Conservation (phyloP, 2,329 filamentous ascomycete species). For the Colletotrichum sp. region DNA sequence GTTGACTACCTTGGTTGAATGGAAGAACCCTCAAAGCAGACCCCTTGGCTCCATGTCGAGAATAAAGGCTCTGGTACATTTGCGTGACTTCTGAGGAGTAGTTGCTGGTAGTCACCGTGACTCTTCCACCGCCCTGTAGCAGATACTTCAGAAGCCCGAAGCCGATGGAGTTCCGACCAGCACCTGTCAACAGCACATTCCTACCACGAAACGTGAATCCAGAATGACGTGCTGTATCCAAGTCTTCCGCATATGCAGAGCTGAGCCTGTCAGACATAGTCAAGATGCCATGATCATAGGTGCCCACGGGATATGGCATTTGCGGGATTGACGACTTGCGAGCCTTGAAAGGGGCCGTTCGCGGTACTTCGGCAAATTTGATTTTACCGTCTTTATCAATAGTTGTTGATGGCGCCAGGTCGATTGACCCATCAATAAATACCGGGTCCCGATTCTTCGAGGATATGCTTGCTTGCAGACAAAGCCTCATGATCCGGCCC, state of each 20-base stretch:
- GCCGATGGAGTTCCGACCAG: constrained; percentile 95
- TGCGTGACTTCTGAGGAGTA: constrained; percentile 97
- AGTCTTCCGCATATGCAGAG: constrained; percentile 71
- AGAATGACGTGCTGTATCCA: constrained; percentile 81
- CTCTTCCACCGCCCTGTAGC: constrained; percentile 94
- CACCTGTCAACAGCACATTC: constrained; percentile 96
- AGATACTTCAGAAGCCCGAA: constrained; percentile 94
- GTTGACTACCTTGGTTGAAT: constrained; percentile 98
- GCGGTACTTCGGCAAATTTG: background rate
- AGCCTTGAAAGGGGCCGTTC: background rate
- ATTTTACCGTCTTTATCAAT: background rate
- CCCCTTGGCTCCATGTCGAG: constrained; percentile 87
- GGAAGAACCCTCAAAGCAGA: constrained; percentile 97
- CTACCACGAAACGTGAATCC: constrained; percentile 94
- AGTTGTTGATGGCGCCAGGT: background rate
- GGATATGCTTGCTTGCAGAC: background rate
- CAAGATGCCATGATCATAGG: background rate
- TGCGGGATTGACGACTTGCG: background rate
- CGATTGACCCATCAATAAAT: background rate
- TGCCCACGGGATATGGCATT: background rate
- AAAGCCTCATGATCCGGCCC: background rate
- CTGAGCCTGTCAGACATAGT: constrained; percentile 61
- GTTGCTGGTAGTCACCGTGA: constrained; percentile 95
- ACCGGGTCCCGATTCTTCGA: background rate
- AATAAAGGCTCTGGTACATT: constrained; percentile 98